Evolutionary conservation across 768 basidiomycete genomes (phyloP).

Genomic region (Panus rudis): DNA sequence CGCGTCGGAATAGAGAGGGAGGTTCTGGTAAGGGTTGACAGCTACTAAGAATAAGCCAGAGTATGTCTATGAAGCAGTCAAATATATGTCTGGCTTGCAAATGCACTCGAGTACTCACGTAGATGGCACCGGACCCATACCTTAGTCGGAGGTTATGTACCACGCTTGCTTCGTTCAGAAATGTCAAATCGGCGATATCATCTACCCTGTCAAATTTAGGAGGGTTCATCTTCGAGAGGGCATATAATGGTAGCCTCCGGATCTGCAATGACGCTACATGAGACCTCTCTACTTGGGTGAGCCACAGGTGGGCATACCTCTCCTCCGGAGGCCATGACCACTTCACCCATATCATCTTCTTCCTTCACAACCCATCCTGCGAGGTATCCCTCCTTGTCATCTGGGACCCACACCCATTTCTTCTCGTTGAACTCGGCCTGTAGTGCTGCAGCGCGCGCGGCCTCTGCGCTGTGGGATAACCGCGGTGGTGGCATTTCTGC

Average conservation of each 20-base stretch:
- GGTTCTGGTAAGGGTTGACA: constrained; percentile 90
- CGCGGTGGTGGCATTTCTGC: constrained; percentile 28
- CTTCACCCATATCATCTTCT: constrained; percentile 75
- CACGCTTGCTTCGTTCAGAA: constrained; percentile 96
- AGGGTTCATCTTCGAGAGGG: constrained; percentile 93
- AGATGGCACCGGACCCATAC: constrained; percentile 88
- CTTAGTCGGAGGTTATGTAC: constrained; percentile 94
- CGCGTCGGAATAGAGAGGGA: constrained; percentile 86
- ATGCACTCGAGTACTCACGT: constrained; percentile 48
- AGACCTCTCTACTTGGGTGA: not conserved
- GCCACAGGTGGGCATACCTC: constrained; percentile 46
- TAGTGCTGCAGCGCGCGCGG: constrained; percentile 78
- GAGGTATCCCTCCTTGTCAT: constrained; percentile 86
- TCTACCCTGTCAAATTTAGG: constrained; percentile 97
- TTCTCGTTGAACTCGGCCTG: constrained; percentile 97
- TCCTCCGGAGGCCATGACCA: constrained; percentile 78
- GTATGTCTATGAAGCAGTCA: constrained; percentile 60
- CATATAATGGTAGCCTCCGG: constrained; percentile 66
- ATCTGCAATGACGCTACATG: constrained; percentile 33
- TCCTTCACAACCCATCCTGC: constrained; percentile 91
- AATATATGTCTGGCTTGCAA: too few relatives aligned
- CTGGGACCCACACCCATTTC: constrained; percentile 98
- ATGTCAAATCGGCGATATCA: constrained; percentile 97
- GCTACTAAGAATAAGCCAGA: constrained; percentile 97
- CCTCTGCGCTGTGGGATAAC: constrained; percentile 45